Base-by-base conservation (phyloP, 257 asterid genomes). In the Solanum clarkiae region DNA sequence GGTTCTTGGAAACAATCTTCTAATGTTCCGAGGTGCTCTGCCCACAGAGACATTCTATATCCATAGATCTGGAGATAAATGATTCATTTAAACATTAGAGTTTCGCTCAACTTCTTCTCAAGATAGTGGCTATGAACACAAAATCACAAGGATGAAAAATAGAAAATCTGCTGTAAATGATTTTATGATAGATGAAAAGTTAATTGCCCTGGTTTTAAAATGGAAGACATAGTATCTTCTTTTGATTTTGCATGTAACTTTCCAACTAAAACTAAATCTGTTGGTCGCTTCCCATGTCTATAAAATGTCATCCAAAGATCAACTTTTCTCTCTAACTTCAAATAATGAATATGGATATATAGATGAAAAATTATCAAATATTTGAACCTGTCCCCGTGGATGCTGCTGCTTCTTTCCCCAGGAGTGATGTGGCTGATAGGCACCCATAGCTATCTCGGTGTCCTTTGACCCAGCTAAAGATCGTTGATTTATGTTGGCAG, bases 401-500 rank as follows among this genome's bases (percentile, higher is more conserved):
- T 89, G 96, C 56, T 68, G 85, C 81, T 87, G 87, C 85, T 92
- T 91, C 85, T 85, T 89, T 56, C 84, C 86, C 98, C 97, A 91
- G 29, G 92, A 87, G 74, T 91, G 93, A 82, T 92, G 94, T 53
- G 97, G 96, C 88, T 95, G 98, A 92, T 94, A 95, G 32, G 98
- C 95, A 80, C 98, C 98, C 98, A 93, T 95, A 55, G 98, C 98
- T 86, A 95, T 93, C 91, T 95, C 98, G 0, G 98, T 93, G 91
- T 95, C 98, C 84, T 94, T 95, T 7, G 98, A 84, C 75, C 98
- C 98, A 62, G 98, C 98, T 98, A 94, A 91, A 20, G 98, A 95
- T 90, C 98, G 90, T 87, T 95, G 98, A 88, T 95, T 95, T 85
- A 95, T 92, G 87, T 94, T 95, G 80, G 98, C 98, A 24, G 98